Base-by-base conservation (phyloP, 2,329 filamentous ascomycete species). In the Pezicula carpinea region DNA sequence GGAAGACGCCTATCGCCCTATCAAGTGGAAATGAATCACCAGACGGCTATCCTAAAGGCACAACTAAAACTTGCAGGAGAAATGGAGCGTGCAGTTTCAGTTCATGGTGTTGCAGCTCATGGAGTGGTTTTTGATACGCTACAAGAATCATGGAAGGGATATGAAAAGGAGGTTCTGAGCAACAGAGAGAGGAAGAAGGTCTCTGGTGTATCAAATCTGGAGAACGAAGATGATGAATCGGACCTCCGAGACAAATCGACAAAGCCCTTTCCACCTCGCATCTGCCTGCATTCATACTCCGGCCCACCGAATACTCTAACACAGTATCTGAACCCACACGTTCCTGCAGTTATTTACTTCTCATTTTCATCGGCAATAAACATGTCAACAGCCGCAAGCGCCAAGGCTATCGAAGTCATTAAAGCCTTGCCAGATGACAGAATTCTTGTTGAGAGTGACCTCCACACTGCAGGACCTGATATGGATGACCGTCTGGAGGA, bases 271-370 rank as follows among this genome's bases (percentile, higher is more conserved):
- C 91, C 93, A 4, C 90, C 91, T 1, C 75, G 91, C 7, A 85
- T 97, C 62, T 99, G 93, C 62, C 79, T 99, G 49, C 93, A 99
- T 66, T 96, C 91, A 0, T 99, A 90, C 66, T 95, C 87, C 40
- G 92, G 89, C 0, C 78, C 85, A 5, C 73, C 80, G 10, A 83
- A 93, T 47, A 77, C 84, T 26, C 69, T 96, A 32, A 83, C 79
- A 54, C 89, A 90, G 64, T 97, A 96, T 60, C 69, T 89, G 40
- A 76, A 86, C 53, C 79, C 80, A 1, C 73, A 77, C 1, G 80
- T 93, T 7, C 92, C 92, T 0, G 81, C 83, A 0, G 74, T 81
- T 14, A 76, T 97, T 17, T 99, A 83, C 66, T 91, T 95, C 58
- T 96, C 90, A 1, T 95, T 97, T 62, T 96, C 90, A 2, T 76